phyloP scores from a whole-genome alignment of 2,329 filamentous ascomycete species.

The Neonectria coccinea region DNA sequence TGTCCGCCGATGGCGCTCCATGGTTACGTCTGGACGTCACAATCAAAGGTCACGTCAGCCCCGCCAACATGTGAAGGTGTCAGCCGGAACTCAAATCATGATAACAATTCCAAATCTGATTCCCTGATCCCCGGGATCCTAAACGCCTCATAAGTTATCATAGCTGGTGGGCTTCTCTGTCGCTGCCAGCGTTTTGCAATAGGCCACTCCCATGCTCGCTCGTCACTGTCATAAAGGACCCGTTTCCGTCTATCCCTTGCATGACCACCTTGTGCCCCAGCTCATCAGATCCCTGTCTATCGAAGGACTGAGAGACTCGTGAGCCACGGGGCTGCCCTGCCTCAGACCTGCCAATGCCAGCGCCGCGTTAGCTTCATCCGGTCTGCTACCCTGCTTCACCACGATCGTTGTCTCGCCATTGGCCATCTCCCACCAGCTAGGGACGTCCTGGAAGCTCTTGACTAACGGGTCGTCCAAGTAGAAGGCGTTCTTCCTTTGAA shows the following conservation, averaged over 20 bases:
- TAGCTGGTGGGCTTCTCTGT: slow-evolving; percentile 20
- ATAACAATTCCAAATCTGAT: slow-evolving; percentile 6
- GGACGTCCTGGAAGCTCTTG: slow-evolving; percentile 36
- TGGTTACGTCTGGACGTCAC: not conserved
- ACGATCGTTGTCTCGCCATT: slow-evolving; percentile 25
- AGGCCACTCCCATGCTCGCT: slow-evolving; percentile 16
- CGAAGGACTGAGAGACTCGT: slow-evolving; percentile 8
- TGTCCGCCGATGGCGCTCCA: not conserved
- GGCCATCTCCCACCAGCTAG: slow-evolving; percentile 26
- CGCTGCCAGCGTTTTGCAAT: not conserved
- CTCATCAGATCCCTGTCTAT: slow-evolving; percentile 30
- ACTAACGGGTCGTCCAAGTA: slow-evolving; percentile 41
- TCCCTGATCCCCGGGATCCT: slow-evolving; percentile 14
- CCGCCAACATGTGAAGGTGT: not conserved
- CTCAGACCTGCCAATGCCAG: slow-evolving; percentile 42
- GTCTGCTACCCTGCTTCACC: slow-evolving; percentile 29
- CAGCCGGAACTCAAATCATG: not conserved
- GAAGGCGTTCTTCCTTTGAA: slow-evolving; percentile 40
- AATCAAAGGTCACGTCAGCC: not conserved
- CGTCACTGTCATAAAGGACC: slow-evolving; percentile 29
- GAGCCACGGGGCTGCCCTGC: slow-evolving; percentile 32
- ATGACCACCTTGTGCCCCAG: slow-evolving; percentile 35
- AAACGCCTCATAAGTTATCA: slow-evolving; percentile 40
- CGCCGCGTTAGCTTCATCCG: slow-evolving; percentile 41
- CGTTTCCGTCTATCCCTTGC: slow-evolving; percentile 21